Base-by-base conservation (phyloP, 345 rosid genomes). In the Brassica rapa region DNA sequence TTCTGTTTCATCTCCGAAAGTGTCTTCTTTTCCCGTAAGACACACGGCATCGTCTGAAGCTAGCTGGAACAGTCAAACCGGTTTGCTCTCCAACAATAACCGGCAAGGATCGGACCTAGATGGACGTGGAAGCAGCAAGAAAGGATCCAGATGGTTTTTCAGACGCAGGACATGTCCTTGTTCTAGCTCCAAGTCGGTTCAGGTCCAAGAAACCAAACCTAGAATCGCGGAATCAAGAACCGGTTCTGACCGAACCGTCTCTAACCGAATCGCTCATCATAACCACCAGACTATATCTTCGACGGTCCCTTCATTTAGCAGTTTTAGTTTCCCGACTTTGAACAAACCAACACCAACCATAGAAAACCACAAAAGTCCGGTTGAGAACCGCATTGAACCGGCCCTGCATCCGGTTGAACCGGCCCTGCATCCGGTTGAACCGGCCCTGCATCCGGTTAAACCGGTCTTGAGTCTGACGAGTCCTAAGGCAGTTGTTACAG, bases 1-100 rank as follows among this genome's bases (percentile, higher is more conserved):
- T 8, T 87, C 92, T 3, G 88, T 85, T 66, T 89, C 91, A 37
- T 83, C 91, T 0, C 76, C 80, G 6, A 83, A 87, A 41, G 91
- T 90, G 2, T 85, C 81, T n/a, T 86, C 87, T 7, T 87, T 86
- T 76, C 83, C 70, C 64, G 85, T 88, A 1, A 85, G 88, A 7
- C 91, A 93, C 7, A 90, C 88, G 49, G 67, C 79, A 68, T 91
- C 97, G 0, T 94, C 93, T 1, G 97, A 94, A 81, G 97, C 91
- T 9, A 93, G 97, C 63, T 93, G 96, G 97, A 93, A 93, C 69
- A 91, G 97, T 80, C 94, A 89, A 86, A 87, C 88, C 15, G 98
- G 97, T 16, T 76, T 90, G 62, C 69, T 93, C 39, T 65, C 82
- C 2, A 61, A 79, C 71, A 69, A 69, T 0, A 70, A 75, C 69